Percentiles rank a stretch among this genome's conserved stretches.
Conservation (phyloP, 2,329 filamentous ascomycete genomes). For the Aspergillus phoenicis region DNA sequence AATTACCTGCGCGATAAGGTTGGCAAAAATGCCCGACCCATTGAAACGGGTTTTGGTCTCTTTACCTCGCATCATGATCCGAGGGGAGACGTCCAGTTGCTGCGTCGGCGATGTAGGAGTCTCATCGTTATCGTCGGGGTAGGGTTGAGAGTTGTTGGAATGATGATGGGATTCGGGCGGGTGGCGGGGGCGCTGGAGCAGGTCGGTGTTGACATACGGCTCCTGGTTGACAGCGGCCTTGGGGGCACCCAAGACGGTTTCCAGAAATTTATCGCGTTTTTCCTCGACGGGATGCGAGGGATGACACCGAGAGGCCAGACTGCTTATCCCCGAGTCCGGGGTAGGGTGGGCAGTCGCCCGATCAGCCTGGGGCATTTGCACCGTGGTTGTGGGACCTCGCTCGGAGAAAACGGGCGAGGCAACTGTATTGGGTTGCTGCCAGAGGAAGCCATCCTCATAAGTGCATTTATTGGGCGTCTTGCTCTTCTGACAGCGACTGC, state of each 20-base stretch:
- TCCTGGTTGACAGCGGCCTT: conserved; percentile 39
- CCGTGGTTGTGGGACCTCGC: conserved; percentile 24
- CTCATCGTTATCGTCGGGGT: conserved; percentile 22
- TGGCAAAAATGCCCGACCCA: conserved; percentile 44
- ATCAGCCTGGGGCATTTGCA: conserved; percentile 25
- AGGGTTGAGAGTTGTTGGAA: conserved; percentile 15
- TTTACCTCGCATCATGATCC: conserved; percentile 41
- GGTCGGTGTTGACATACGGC: conserved; percentile 30
- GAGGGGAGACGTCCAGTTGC: conserved; percentile 36
- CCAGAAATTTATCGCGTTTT: conserved; percentile 35
- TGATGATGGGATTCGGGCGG: conserved; percentile 12
- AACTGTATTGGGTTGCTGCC: conserved; percentile 43
- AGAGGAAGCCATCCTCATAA: conserved; percentile 46
- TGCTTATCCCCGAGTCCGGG: conserved; percentile 36
- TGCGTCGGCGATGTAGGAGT: conserved; percentile 32
- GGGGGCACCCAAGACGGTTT: conserved; percentile 39
- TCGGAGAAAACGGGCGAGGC: conserved; percentile 29
- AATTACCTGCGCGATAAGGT: conserved; percentile 42
- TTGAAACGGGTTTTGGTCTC: conserved; percentile 47
- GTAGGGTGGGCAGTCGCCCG: conserved; percentile 28
- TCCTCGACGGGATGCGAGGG: conserved; percentile 25
- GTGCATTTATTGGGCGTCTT: conserved; percentile 39
- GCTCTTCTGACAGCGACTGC: conserved; percentile 43
- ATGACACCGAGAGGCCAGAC: conserved; percentile 28
- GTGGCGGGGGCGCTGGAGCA: conserved; percentile 32